Conservation (phyloP, 768 basidiomycete genomes). For the Suillus subaureus region DNA sequence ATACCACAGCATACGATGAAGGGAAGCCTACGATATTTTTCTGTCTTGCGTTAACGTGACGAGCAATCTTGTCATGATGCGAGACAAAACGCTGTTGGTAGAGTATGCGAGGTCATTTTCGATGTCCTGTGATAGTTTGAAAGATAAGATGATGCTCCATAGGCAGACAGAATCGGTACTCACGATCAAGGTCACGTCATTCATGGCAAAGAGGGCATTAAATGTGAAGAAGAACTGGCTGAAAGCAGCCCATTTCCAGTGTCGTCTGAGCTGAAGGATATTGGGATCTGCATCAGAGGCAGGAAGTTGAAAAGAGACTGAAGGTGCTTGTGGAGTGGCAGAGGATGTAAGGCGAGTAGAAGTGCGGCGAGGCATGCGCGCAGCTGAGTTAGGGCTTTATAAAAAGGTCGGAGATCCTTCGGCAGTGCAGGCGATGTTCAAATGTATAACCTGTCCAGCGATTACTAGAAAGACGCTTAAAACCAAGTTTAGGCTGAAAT, state of each 20-base stretch:
- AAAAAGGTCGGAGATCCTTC: conserved; percentile 40
- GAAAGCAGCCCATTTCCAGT: conserved; percentile 94
- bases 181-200: conserved; percentile 70
- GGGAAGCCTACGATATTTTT: conserved; percentile 65
- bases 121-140: conserved; percentile 55
- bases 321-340: conserved; percentile 31
- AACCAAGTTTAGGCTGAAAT: conserved; percentile 1
- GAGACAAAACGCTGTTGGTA: conserved; percentile 61
- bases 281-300: conserved; percentile 37
- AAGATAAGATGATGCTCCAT: conserved; percentile 11
- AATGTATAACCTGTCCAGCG: conserved; percentile 4
- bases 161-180: conserved; percentile 23
- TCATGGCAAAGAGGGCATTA: conserved; percentile 67
- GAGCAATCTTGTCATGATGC: conserved; percentile 74
- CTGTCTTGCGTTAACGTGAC: conserved; percentile 78
- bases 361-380: conserved; percentile 61
- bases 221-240: conserved; percentile 91
- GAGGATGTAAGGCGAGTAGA: conserved; percentile 40
- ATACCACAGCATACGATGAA: conserved; percentile 24
- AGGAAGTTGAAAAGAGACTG: conserved; percentile 28
- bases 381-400: conserved; percentile 38
- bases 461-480: not conserved
- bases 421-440: conserved; percentile 20
- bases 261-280: conserved; percentile 61
- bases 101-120: conserved; percentile 74